A percentile compares a stretch with the other conserved stretches of the same genome.
phyloP scores from a whole-genome alignment of 208 protist genomes.

The Leishmania martiniquensis region DNA sequence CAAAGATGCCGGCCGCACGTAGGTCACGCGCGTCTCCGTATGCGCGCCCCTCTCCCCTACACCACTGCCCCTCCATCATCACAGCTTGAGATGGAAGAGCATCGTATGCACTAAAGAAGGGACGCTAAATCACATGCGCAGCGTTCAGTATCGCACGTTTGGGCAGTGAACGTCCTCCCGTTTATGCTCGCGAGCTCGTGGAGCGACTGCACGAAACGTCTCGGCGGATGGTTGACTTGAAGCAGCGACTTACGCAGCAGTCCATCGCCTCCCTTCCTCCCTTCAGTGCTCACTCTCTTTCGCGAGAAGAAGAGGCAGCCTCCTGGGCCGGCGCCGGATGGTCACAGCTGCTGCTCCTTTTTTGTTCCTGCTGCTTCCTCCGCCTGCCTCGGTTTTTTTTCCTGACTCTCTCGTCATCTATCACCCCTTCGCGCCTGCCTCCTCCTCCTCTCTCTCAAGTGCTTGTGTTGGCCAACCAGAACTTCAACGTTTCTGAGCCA shows the following conservation, averaged over 20 bases:
- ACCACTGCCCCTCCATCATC: not conserved
- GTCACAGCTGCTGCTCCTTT: not conserved
- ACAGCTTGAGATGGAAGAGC: not conserved
- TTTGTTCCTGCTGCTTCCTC: slow-evolving; percentile 3
- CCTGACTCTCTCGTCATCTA: not conserved
- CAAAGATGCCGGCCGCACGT: slow-evolving; percentile 44
- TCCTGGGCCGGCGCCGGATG: not conserved
- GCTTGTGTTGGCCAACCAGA: not conserved
- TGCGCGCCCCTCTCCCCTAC: not conserved
- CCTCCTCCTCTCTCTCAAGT: not conserved
- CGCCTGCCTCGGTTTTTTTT: not conserved
- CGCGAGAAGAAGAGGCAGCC: not conserved
- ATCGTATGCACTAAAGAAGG: not conserved
- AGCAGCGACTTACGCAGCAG: not conserved
- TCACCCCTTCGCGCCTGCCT: not conserved
- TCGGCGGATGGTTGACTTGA: not conserved
- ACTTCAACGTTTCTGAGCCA: not conserved
- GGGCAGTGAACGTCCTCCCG: not conserved
- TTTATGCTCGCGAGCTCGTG: not conserved
- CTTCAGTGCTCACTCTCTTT: not conserved
- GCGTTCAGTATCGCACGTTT: not conserved
- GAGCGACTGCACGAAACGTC: not conserved
- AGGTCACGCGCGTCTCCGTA: not conserved
- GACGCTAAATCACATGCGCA: not conserved
- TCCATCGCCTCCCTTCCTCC: not conserved